Percentiles rank a stretch among this genome's conserved stretches.
Conservation (phyloP, 208 protist species). For the Crithidia sp. region DNA sequence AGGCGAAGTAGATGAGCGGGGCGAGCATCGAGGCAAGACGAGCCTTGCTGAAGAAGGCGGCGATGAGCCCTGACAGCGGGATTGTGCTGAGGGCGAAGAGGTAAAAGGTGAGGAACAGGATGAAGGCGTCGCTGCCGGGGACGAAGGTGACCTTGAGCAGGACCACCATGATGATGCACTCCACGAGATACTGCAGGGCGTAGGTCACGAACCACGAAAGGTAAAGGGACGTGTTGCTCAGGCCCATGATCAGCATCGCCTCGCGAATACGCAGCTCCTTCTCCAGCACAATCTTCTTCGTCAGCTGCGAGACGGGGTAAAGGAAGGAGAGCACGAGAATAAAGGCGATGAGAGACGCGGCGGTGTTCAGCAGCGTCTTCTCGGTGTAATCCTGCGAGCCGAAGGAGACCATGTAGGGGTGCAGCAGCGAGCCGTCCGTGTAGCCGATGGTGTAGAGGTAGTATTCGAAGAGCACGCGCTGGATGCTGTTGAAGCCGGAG, state of each 20-base stretch:
- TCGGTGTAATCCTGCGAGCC: constrained; percentile 39
- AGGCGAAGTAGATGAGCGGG: constrained; percentile 73
- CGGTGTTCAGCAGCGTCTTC: constrained; percentile 51
- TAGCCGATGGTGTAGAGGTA: constrained; percentile 40
- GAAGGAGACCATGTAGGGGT: constrained; percentile 37
- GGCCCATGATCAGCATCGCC: constrained; percentile 90
- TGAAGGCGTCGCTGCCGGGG: constrained; percentile 42
- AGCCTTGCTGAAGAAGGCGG: constrained; percentile 78
- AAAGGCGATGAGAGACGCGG: constrained; percentile 51
- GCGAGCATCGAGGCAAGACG: constrained; percentile 61
- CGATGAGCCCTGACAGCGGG: constrained; percentile 59
- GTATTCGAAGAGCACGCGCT: constrained; percentile 45
- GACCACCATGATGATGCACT: constrained; percentile 51
- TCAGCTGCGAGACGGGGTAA: constrained; percentile 78
- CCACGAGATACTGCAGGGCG: constrained; percentile 52
- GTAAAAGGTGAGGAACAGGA: constrained; percentile 69
- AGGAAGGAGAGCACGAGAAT: constrained; percentile 78
- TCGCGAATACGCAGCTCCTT: constrained; percentile 89
- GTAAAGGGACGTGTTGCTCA: constrained; percentile 62
- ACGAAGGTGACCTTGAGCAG: constrained; percentile 59
- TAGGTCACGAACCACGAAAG: constrained; percentile 61
- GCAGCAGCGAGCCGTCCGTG: constrained; percentile 31
- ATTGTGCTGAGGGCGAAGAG: constrained; percentile 51
- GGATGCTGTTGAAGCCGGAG: constrained; percentile 55
- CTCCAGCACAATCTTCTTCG: constrained; percentile 80